These are phyloP conservation scores for Tuber calosporum DNA, from an alignment of 495 filamentous ascomycete genomes.

Conservation along the genomic window DNA sequence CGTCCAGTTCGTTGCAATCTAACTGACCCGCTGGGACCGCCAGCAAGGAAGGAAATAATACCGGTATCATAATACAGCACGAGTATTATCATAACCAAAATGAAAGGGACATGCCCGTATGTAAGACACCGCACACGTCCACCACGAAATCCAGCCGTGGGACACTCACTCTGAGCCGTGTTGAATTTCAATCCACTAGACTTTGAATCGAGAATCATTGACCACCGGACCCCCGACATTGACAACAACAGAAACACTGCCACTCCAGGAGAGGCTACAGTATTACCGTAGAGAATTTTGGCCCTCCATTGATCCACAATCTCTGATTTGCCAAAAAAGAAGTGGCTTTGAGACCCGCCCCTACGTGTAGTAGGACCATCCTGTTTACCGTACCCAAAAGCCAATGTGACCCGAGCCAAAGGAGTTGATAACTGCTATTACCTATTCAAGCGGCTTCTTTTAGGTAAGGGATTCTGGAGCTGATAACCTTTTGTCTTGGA, in stretches of 20 bases:
- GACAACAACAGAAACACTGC: not conserved
- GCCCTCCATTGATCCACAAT: not conserved
- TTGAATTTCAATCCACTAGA: not conserved
- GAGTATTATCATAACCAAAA: constrained; percentile 3
- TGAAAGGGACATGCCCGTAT: not conserved
- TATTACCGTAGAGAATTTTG: not conserved
- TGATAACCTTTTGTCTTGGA: not conserved
- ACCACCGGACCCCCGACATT: not conserved
- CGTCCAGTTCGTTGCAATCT: not conserved
- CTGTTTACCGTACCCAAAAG: not conserved
- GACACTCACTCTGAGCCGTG: not conserved
- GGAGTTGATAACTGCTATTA: not conserved
- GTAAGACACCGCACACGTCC: not conserved
- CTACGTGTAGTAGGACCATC: not conserved
- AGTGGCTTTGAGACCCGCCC: not conserved
- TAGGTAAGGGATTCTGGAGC: not conserved
- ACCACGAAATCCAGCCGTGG: not conserved
- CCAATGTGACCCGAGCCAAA: not conserved
- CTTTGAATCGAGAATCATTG: not conserved
- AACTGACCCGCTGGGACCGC: not conserved
- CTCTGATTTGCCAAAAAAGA: not conserved
- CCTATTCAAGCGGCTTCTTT: not conserved
- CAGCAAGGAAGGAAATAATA: not conserved
- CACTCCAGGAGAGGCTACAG: not conserved
- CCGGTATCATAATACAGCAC: too few relatives aligned